Percentiles rank a stretch among this genome's conserved stretches.
Evolutionary conservation across 2,329 filamentous ascomycete genomes (phyloP).

Genomic region (Aureobasidium musti): DNA sequence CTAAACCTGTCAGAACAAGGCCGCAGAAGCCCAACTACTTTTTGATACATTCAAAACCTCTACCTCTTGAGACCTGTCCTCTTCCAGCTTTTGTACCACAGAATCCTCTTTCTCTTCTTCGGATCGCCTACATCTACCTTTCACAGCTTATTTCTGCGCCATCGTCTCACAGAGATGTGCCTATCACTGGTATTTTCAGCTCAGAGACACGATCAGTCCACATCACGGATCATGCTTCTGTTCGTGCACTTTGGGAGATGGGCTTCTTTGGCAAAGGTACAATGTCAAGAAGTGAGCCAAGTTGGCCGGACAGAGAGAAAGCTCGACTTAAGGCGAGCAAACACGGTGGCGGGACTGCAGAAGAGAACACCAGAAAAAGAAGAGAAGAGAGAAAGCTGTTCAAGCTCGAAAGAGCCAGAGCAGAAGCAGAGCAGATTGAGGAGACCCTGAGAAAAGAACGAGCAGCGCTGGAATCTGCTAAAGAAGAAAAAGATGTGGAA

Average conservation of each 20-base stretch:
- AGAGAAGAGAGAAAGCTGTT: slow-evolving; percentile 78
- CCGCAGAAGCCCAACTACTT: slow-evolving; percentile 60
- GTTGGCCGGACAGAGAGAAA: slow-evolving; percentile 83
- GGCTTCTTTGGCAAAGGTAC: slow-evolving; percentile 97
- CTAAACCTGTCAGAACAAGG: slow-evolving; percentile 34
- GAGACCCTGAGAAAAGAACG: slow-evolving; percentile 62
- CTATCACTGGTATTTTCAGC: slow-evolving; percentile 79
- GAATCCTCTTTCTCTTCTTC: slow-evolving; percentile 85
- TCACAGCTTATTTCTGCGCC: slow-evolving; percentile 51
- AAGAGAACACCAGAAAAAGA: slow-evolving; percentile 74
- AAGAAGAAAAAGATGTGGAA: neutral
- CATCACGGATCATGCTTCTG: slow-evolving; percentile 72
- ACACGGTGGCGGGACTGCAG: slow-evolving; percentile 61
- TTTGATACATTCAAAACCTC: slow-evolving; percentile 77
- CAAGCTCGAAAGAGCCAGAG: slow-evolving; percentile 89
- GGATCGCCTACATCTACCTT: slow-evolving; percentile 71
- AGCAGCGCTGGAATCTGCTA: slow-evolving; percentile 22
- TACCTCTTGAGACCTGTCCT: slow-evolving; percentile 78
- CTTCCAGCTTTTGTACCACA: slow-evolving; percentile 86
- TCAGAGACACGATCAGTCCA: slow-evolving; percentile 78
- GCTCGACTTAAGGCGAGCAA: slow-evolving; percentile 57
- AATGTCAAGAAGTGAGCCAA: slow-evolving; percentile 90
- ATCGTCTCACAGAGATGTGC: slow-evolving; percentile 62
- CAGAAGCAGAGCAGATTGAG: slow-evolving; percentile 81
- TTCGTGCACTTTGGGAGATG: slow-evolving; percentile 88